These are phyloP conservation scores for Apophysomyces ossiformis DNA, from an alignment of 371 early-diverging fungal genomes.

Conservation along the genomic window DNA sequence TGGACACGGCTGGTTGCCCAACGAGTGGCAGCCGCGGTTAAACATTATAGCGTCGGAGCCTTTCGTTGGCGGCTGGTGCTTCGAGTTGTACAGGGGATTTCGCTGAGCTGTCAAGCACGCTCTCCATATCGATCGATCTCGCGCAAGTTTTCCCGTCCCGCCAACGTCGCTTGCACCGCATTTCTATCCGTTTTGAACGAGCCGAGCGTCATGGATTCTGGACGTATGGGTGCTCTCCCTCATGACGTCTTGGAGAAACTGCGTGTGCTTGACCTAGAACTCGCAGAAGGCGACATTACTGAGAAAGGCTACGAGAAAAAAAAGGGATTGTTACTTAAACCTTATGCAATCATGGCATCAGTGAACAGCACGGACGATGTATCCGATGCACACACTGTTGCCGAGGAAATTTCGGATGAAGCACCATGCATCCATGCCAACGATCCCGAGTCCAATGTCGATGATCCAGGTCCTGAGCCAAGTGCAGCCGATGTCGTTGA, in stretches of 20 bases:
- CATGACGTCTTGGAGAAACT: conserved; percentile 55
- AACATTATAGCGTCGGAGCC: too few species aligned
- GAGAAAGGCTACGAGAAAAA: conserved; percentile 74
- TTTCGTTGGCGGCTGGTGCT: too few species aligned
- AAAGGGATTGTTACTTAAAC: conserved; percentile 45
- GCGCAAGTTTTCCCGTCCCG: background rate
- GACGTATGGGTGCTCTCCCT: conserved; percentile 35
- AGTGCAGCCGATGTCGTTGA: conserved; percentile 59
- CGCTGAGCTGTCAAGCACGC: too few species aligned
- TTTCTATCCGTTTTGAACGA: conserved; percentile 2
- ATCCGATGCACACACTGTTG: conserved; percentile 31
- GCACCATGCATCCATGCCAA: conserved; percentile 14
- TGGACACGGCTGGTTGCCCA: too few species aligned
- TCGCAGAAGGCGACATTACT: conserved; percentile 73
- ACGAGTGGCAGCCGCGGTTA: too few species aligned
- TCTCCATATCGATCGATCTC: too few species aligned
- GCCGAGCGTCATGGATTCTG: conserved; percentile 4
- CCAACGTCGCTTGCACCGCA: background rate
- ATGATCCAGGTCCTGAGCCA: conserved; percentile 48
- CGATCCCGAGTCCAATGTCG: background rate
- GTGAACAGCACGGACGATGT: conserved; percentile 59
- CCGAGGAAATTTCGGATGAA: background rate
- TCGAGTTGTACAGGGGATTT: too few species aligned
- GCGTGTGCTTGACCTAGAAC: conserved; percentile 60
- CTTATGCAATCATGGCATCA: conserved; percentile 46